Evolutionary conservation across 2,329 filamentous ascomycete genomes (phyloP).

Genomic region (Colletotrichum agaves): DNA sequence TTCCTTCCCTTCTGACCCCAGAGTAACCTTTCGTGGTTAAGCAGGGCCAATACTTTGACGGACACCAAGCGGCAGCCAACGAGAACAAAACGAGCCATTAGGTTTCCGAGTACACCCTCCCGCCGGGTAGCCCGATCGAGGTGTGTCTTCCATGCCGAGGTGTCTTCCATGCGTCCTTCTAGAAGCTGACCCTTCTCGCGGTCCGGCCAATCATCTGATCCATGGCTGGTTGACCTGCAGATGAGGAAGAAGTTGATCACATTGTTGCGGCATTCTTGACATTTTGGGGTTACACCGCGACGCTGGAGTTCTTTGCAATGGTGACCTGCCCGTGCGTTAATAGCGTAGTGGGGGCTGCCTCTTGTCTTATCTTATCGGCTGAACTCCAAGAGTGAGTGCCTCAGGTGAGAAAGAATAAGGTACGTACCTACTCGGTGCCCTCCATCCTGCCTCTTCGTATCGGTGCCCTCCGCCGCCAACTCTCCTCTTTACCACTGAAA

Average conservation of each 20-base stretch:
- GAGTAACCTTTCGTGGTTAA: too few relatives aligned
- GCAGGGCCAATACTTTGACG: constrained; percentile 19
- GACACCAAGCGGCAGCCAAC: constrained; percentile 7
- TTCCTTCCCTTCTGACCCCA: too few relatives aligned
- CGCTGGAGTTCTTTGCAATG: too few relatives aligned
- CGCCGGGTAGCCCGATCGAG: constrained; percentile 16
- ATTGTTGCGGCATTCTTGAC: not conserved
- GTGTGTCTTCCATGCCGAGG: constrained; percentile 20
- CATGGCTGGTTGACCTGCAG: not conserved
- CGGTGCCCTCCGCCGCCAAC: too few relatives aligned
- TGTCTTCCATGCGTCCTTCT: constrained; percentile 25
- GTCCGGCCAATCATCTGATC: not conserved
- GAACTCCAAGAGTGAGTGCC: not conserved
- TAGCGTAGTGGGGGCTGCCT: too few relatives aligned
- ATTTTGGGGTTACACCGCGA: too few relatives aligned
- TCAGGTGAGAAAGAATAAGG: not conserved
- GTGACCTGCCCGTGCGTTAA: not conserved
- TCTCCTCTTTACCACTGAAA: not conserved
- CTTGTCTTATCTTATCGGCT: not conserved
- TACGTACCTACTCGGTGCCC: too few relatives aligned
- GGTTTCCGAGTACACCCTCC: constrained; percentile 7
- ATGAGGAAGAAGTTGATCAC: not conserved
- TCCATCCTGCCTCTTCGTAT: too few relatives aligned
- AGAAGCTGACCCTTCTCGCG: constrained; percentile 8
- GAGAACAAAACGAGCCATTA: constrained; percentile 1